phyloP scores from a whole-genome alignment of 116 monocot species.

The Papilionanthe hybrid region DNA sequence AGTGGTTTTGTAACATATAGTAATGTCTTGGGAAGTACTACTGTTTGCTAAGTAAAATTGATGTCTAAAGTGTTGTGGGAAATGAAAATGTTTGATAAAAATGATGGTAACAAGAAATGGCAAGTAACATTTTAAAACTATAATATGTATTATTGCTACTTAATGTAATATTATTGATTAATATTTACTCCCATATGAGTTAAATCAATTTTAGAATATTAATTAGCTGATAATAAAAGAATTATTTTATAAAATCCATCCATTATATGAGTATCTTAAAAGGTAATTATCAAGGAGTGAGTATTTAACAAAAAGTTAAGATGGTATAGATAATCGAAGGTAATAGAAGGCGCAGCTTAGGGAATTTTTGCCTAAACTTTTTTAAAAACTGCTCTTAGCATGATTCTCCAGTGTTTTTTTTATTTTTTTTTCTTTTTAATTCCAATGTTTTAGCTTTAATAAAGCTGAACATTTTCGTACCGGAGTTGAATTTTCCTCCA shows the following conservation, averaged over 20 bases:
- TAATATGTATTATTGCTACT: background rate
- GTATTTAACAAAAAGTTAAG: background rate
- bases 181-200: background rate
- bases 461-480: too few relatives aligned
- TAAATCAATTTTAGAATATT: background rate
- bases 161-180: background rate
- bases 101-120: background rate
- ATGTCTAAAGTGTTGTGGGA: background rate
- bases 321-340: background rate
- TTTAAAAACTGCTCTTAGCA: too few relatives aligned
- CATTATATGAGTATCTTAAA: background rate
- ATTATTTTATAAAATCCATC: background rate
- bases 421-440: too few relatives aligned
- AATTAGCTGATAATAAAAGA: background rate
- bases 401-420: too few relatives aligned
- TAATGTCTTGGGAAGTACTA: background rate
- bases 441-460: too few relatives aligned
- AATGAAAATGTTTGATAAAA: background rate
- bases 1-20: background rate
- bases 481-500: too few relatives aligned
- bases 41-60: background rate
- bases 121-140: background rate
- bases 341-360: background rate
- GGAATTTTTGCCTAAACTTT: too few relatives aligned
- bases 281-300: background rate